A percentile compares a stretch with the other conserved stretches of the same genome.
These are phyloP conservation scores for Coniochaeta sp. DNA, from an alignment of 2,329 filamentous ascomycete genomes.

Conservation along the genomic window DNA sequence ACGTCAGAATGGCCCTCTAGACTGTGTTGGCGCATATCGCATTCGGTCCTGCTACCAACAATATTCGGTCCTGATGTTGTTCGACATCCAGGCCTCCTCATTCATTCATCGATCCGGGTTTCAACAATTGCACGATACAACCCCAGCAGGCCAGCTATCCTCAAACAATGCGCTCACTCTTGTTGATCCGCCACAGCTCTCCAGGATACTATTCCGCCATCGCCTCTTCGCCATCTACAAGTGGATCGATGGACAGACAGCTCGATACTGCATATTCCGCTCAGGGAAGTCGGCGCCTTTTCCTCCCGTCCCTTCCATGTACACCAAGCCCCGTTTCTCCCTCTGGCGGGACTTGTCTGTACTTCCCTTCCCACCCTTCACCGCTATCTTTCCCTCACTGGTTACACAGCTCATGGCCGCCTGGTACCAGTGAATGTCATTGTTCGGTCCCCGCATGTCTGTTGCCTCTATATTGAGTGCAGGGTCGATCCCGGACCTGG, in stretches of 20 bases:
- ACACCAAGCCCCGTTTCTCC: too few relatives aligned
- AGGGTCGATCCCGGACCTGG: background rate
- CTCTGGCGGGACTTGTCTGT: background rate
- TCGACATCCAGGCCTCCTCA: too few relatives aligned
- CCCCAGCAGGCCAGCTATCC: too few relatives aligned
- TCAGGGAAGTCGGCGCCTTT: background rate
- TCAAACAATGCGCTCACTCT: too few relatives aligned
- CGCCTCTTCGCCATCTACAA: background rate
- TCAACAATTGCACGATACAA: background rate
- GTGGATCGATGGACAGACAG: too few relatives aligned
- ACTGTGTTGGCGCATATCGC: background rate
- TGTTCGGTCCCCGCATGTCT: background rate
- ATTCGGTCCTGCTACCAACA: slow-evolving; percentile 1
- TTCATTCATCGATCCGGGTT: too few relatives aligned
- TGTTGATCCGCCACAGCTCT: too few relatives aligned
- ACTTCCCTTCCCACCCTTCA: background rate
- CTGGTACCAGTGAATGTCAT: background rate
- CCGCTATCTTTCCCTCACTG: background rate
- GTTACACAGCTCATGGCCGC: background rate
- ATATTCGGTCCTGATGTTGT: too few relatives aligned
- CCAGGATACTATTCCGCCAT: too few relatives aligned
- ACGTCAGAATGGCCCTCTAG: background rate
- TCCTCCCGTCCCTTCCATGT: background rate
- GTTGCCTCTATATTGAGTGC: background rate
- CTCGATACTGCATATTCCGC: too few relatives aligned